These are phyloP conservation scores for Ceratocystis cubensis DNA, from an alignment of 2,329 filamentous ascomycete species.

Conservation along the genomic window DNA sequence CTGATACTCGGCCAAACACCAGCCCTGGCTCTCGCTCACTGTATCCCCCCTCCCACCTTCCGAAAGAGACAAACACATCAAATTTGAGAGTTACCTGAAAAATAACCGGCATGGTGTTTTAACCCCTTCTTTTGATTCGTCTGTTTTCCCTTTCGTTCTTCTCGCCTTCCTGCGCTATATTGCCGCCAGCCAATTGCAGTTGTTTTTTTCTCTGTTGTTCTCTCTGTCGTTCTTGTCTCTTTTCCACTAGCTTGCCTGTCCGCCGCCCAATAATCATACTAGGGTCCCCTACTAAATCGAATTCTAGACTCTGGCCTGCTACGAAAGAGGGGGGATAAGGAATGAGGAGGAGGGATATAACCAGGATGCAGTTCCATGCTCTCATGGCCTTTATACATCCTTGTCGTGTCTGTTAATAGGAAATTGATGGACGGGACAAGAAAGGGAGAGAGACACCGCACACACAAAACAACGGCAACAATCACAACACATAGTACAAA, in stretches of 20 bases:
- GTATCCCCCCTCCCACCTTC: neutral
- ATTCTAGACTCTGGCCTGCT: conserved; percentile 9
- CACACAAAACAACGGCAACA: neutral
- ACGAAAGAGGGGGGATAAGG: neutral
- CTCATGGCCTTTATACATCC: neutral
- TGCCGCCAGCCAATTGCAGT: neutral
- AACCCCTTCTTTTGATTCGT: neutral
- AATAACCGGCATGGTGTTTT: neutral
- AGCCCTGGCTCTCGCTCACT: neutral
- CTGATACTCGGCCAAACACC: neutral
- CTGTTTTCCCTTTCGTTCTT: neutral
- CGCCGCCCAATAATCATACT: neutral
- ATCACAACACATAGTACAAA: neutral
- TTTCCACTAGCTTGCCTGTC: neutral
- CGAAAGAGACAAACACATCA: neutral
- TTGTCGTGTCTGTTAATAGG: neutral
- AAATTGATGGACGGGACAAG: neutral
- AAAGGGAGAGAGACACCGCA: neutral
- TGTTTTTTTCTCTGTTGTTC: neutral
- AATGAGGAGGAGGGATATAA: neutral
- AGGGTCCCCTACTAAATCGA: neutral
- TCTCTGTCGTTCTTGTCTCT: conserved; percentile 7
- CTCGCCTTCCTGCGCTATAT: neutral
- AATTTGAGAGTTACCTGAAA: neutral
- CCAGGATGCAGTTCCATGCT: neutral